These are phyloP conservation scores for Tolypocladium pustulatum DNA, from an alignment of 2,329 filamentous ascomycete genomes.

Conservation along the genomic window DNA sequence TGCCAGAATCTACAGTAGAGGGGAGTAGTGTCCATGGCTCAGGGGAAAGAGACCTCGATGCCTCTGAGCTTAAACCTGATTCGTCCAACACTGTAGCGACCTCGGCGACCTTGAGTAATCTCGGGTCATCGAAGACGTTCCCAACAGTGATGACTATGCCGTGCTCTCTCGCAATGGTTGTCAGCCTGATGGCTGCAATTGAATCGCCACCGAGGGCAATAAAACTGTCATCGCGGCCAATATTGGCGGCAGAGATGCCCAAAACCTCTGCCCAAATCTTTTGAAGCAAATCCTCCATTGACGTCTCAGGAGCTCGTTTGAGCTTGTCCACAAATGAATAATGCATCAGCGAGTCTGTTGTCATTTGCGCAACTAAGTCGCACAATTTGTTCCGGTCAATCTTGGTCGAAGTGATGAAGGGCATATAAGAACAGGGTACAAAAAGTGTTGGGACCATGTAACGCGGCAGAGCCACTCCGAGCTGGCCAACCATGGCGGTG, in stretches of 20 bases:
- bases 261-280: constrained; percentile 4
- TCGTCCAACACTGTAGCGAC: neutral
- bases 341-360: neutral
- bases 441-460: constrained; percentile 8
- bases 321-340: neutral
- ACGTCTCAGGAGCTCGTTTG: constrained; percentile 2
- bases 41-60: neutral
- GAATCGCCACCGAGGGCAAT: constrained; percentile 4
- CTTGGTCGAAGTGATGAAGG: constrained; percentile 8
- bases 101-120: neutral
- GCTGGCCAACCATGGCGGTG: neutral
- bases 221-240: neutral
- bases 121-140: neutral
- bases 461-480: constrained; percentile 1
- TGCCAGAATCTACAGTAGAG: neutral
- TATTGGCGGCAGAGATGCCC: neutral
- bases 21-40: neutral
- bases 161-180: neutral
- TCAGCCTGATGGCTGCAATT: constrained; percentile 9
- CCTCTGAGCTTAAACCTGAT: neutral
- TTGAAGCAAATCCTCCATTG: neutral
- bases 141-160: neutral
- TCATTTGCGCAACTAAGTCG: neutral
- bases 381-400: constrained; percentile 5
- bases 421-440: constrained; percentile 5